Evolutionary conservation across 2,329 filamentous ascomycete genomes (phyloP), one percentile per base, ranked within the genome.

Genomic region (Penicillium sp.): DNA sequence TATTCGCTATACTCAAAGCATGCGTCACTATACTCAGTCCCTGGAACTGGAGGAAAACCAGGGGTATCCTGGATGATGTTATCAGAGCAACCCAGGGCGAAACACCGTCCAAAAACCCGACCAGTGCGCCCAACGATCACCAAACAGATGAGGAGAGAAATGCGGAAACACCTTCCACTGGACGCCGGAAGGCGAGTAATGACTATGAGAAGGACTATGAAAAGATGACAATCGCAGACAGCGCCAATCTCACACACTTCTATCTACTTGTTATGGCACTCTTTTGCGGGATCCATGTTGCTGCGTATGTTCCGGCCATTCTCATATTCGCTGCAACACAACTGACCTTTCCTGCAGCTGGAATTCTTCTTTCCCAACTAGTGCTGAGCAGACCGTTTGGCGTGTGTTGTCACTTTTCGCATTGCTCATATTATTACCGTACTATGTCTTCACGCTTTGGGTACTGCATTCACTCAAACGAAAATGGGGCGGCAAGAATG

Each of bases 201-300:
- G n/a, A n/a, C n/a, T n/a, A 4, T 8, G 17, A 4, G 3, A 1
- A 21, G 13, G 16, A 39, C 20, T 15, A 40, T 27, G 31, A 35
- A 30, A 28, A 14, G 8, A 3, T 39, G 14, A 25, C n/a, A 16
- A 28, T 39, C 17, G 26, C 4, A 16, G 26, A 21, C 34, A 19
- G 18, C 3, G 17, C 28, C 21, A 27, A 21, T 4, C 9, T 37
- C n/a, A 3, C 33, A 8, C 15, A 32, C 28, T 23, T 41, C 27
- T 41, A 37, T 11, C 37, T 42, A 17, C 33, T 33, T n/a, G 18
- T 18, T 16, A 27, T 23, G 4, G 10, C 45, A n/a, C 10, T 14
- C 4, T 40, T 39, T 35, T 26, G 25, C 18, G 43, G 16, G n/a
- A 39, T 43, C 19, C 36, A 43, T 38, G 31, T 48, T 19, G 46